Base-by-base conservation (phyloP, 1,284 basidiomycete genomes). In the Hymenochaete sp. region DNA sequence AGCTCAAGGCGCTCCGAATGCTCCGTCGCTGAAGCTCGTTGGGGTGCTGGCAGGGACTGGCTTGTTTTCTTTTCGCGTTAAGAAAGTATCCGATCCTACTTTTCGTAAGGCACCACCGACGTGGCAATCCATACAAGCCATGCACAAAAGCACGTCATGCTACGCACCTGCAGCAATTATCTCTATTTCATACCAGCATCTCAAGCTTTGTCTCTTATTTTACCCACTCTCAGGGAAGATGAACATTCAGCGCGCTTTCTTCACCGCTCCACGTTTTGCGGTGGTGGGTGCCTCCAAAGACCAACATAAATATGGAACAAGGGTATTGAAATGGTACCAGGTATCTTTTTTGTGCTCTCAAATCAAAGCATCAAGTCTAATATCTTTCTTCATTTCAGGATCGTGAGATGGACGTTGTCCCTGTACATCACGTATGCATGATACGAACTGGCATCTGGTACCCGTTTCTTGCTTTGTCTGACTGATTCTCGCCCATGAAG, bases 201-300 rank as follows among this genome's bases (percentile, higher is more conserved):
- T 18, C 13, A 13, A 25, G 6, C 22, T 26, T 29, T 31, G 11
- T 11, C 25, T 40, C 37, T 24, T 8, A 27, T 10, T 14, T 41
- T 28, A 33, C 11, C 32, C 6, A 13, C 11, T 26, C 16, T 32
- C 45, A 22, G n/a, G n/a, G n/a, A n/a, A n/a, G n/a, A n/a, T 52
- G 42, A 57, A 63, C 31, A 65, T 73, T 42, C 72, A 83, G 60
- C 73, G 69, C 49, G 56, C 61, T 32, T 89, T 89, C 62, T 59
- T 87, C 29, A 69, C 73, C 2, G 73, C 76, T 13, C 67, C 76
- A 3, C 59, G 67, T 47, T 90, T 73, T 50, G 85, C 84, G 27
- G 85, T 89, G 26, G 75, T 87, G 10, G 86, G 86, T 32, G 85
- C 85, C 3, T 87, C 82, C 31, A 86, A 80, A 53, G 80, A 88